Evolutionary conservation across 1,284 basidiomycete species (phyloP).

Genomic region (Cerioporus squamosus): DNA sequence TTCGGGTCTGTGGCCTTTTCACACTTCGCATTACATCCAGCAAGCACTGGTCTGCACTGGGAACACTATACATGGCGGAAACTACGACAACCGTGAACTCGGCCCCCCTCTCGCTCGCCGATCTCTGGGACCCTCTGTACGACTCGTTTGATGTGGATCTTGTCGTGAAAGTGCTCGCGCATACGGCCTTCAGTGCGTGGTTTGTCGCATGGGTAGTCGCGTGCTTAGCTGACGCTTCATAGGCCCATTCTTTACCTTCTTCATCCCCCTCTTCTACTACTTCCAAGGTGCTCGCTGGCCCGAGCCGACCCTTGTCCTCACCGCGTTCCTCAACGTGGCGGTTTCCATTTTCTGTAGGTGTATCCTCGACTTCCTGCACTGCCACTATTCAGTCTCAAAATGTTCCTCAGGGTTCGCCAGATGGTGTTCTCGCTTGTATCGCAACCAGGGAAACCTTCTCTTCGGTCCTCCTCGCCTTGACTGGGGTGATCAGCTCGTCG

Average conservation of each 20-base stretch:
- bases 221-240: neutral
- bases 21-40: neutral
- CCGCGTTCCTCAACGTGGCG: slow-evolving; percentile 55
- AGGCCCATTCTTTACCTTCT: slow-evolving; percentile 84
- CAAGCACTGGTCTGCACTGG: neutral
- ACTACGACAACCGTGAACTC: slow-evolving; percentile 3
- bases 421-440: slow-evolving; percentile 73
- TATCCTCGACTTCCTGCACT: neutral
- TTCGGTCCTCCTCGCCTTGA: slow-evolving; percentile 64
- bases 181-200: slow-evolving; percentile 77
- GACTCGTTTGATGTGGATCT: slow-evolving; percentile 76
- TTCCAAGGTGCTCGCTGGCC: slow-evolving; percentile 65
- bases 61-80: neutral
- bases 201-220: neutral
- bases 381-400: neutral
- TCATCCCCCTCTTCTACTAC: slow-evolving; percentile 76
- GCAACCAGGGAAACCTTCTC: slow-evolving; percentile 71
- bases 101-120: slow-evolving; percentile 4
- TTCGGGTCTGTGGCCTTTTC: slow-evolving; percentile 2
- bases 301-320: slow-evolving; percentile 54
- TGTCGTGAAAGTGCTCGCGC: slow-evolving; percentile 72
- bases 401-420: slow-evolving; percentile 60
- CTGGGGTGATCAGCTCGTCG: slow-evolving; percentile 86
- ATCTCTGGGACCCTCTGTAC: slow-evolving; percentile 38
- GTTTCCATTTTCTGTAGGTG: slow-evolving; percentile 71